Conservation (phyloP, 805 yeast genomes). For the Lachancea waltii region DNA sequence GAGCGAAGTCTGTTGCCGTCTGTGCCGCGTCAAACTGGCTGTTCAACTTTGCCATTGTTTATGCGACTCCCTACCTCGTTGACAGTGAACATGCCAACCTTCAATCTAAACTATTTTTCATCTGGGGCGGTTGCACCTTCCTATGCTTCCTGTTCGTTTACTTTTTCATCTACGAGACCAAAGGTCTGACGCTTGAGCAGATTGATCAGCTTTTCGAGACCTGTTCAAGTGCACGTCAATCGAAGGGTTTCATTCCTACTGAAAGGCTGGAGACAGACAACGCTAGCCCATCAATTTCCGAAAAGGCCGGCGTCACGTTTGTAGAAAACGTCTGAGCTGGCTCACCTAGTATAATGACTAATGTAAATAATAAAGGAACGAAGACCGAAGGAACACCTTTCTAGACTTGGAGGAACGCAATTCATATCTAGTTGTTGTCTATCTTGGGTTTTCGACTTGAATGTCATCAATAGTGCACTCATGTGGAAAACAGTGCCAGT, state of each 20-base stretch:
- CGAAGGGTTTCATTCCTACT: slow-evolving; percentile 15
- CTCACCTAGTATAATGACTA: neutral
- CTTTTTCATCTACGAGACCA: slow-evolving; percentile 70
- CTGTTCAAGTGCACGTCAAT: slow-evolving; percentile 14
- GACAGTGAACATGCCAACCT: slow-evolving; percentile 45
- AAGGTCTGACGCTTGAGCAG: slow-evolving; percentile 76
- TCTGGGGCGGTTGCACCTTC: slow-evolving; percentile 56
- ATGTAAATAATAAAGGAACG: neutral
- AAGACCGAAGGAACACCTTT: no score
- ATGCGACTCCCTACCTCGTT: slow-evolving; percentile 62
- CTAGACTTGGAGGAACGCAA: no score
- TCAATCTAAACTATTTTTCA: slow-evolving; percentile 59
- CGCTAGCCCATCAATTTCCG: slow-evolving; percentile 6
- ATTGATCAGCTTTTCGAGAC: slow-evolving; percentile 44
- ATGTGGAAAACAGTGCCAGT: no score
- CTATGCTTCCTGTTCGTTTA: slow-evolving; percentile 57
- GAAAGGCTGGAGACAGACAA: slow-evolving; percentile 6
- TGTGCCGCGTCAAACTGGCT: slow-evolving; percentile 60
- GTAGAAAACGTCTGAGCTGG: slow-evolving; percentile 12
- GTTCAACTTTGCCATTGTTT: slow-evolving; percentile 65
- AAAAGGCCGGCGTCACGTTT: slow-evolving; percentile 14
- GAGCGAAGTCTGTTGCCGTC: slow-evolving; percentile 51
- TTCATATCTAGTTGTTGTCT: no score
- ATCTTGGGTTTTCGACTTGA: no score
- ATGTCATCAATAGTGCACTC: no score